Base-by-base conservation (phyloP, 2,329 filamentous ascomycete genomes). In the Apiospora marii region DNA sequence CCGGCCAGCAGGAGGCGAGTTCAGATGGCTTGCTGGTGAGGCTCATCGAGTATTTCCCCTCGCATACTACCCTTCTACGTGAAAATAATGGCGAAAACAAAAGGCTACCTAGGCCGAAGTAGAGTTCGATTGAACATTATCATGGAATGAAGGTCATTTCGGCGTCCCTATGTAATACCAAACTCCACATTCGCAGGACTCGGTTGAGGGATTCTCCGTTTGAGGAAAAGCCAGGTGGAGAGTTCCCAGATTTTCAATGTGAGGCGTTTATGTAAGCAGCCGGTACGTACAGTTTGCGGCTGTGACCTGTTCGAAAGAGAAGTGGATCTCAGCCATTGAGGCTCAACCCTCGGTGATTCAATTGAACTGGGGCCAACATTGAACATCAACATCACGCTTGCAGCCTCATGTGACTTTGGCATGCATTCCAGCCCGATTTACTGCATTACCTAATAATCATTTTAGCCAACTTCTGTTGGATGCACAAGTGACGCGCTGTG, bases 401-500 rank as follows among this genome's bases (percentile, higher is more conserved):
- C 44, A 34, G 51, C 51, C 51, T 70, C 71, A 72, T 72, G 51
- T 72, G 68, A 70, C 71, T 19, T 37, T 37, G 53, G 22, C 22
- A 61, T 53, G 64, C 70, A 69, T 72, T 70, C 68, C 51, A 41
- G 12, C 34, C 30, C 22, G 34, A n/a, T n/a, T 64, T 64, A 37
- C 58, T 64, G 58, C 58, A 64, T 64, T 22, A n/a, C 34, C 34
- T 41, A 13, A 24, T 41, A 34, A 64, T n/a, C 34, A 64, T 41
- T 27, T 12, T 64, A 12, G n/a, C 58, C 19, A 37, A 41, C 34
- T 1, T 24, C 34, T 14, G 13, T 41, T n/a, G 34, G 34, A 41
- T 64, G 34, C 34, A 64, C 19, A 41, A 41, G 34, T 64, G 34
- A 24, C 58, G 19, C 22, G 58, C 58, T 41, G 30, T 41, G 34